These are phyloP conservation scores for Huntiella bhutanensis DNA, from an alignment of 2,329 filamentous ascomycete genomes.

Conservation along the genomic window DNA sequence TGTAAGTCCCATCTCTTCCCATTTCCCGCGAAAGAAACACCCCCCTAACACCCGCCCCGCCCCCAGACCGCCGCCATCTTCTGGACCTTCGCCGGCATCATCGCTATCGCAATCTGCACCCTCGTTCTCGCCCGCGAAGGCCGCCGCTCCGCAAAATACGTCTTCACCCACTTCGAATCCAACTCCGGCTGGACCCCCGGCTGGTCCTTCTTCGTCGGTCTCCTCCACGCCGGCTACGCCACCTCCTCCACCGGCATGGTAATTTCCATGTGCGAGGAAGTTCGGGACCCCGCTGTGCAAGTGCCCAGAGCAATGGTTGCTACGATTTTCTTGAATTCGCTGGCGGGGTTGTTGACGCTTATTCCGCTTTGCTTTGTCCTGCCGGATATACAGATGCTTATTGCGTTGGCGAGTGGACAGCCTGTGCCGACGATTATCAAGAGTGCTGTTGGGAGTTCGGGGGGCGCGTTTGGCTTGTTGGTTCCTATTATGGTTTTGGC, in stretches of 20 bases:
- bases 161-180: constrained; percentile 49
- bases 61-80: constrained; percentile 50
- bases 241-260: constrained; percentile 67
- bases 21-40: neutral
- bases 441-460: constrained; percentile 38
- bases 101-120: constrained; percentile 43
- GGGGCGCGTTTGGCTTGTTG: constrained; percentile 42
- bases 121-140: constrained; percentile 51
- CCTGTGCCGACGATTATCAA: constrained; percentile 47
- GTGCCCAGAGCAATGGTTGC: constrained; percentile 56
- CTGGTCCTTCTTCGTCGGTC: constrained; percentile 56
- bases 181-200: constrained; percentile 50
- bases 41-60: neutral
- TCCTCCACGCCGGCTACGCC: constrained; percentile 54
- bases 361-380: constrained; percentile 52
- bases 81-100: constrained; percentile 54
- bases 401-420: constrained; percentile 35
- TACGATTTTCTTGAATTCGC: constrained; percentile 46
- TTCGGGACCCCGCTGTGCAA: constrained; percentile 43
- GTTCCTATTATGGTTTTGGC: constrained; percentile 47
- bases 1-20: constrained; percentile 29
- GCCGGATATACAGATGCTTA: constrained; percentile 38
- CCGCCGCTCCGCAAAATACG: constrained; percentile 40
- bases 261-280: constrained; percentile 61
- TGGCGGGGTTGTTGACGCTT: constrained; percentile 48